These are phyloP conservation scores for Saccharomyces cerevisiae DNA, from an alignment of 805 yeast genomes.

Conservation along the genomic window DNA sequence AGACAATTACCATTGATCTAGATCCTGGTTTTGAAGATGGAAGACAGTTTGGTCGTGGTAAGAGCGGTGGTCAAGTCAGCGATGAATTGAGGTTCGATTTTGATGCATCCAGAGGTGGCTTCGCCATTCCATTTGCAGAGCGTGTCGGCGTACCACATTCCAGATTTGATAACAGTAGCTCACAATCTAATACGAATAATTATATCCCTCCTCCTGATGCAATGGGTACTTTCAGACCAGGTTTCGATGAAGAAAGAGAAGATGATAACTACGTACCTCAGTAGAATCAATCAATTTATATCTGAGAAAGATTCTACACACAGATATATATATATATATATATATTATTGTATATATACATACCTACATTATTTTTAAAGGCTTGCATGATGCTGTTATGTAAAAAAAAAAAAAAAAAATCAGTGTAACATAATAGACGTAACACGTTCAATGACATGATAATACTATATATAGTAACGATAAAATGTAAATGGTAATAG, in stretches of 20 bases:
- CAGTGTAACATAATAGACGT: background rate
- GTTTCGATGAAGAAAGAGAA: background rate
- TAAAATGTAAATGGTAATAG: background rate
- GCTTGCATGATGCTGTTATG: background rate
- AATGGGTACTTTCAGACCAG: constrained; percentile 9
- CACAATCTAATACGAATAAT: constrained; percentile 2
- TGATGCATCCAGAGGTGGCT: constrained; percentile 42
- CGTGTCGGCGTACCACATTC: constrained; percentile 16
- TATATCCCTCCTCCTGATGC: constrained; percentile 10
- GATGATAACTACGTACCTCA: constrained; percentile 6
- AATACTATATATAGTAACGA: background rate
- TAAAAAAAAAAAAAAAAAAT: background rate
- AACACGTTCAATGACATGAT: background rate
- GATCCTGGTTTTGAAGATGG: constrained; percentile 97
- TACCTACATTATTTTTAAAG: background rate
- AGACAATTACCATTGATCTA: constrained; percentile 73
- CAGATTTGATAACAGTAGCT: background rate
- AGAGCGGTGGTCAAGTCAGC: constrained; percentile 83
- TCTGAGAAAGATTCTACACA: background rate
- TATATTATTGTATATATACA: background rate
- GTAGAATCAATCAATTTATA: background rate
- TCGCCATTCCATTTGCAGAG: constrained; percentile 34
- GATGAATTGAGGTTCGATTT: constrained; percentile 53
- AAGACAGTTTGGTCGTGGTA: constrained; percentile 90
- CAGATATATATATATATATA: too few relatives aligned